Percentiles rank a stretch among this genome's conserved stretches.
These are phyloP conservation scores for Catharanthus roseus DNA, from an alignment of 257 asterid genomes.

Conservation along the genomic window DNA sequence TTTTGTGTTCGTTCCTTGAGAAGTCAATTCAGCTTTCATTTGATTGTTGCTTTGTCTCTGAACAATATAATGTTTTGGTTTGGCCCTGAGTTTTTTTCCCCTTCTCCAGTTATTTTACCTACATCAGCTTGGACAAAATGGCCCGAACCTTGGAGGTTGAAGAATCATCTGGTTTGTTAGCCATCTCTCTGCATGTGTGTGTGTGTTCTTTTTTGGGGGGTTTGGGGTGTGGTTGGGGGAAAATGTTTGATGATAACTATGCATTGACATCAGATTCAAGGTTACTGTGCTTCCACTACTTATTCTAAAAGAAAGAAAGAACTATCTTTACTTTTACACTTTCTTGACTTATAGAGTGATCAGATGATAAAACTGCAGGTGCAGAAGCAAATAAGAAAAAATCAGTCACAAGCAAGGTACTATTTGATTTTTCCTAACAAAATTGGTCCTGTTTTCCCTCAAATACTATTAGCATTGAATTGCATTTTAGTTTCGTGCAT, in stretches of 20 bases:
- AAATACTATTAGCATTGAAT: not conserved
- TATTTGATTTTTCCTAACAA: conserved; percentile 4
- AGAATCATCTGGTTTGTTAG: conserved; percentile 31
- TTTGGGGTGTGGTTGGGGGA: not conserved
- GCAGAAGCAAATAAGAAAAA: conserved; percentile 23
- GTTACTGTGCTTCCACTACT: not conserved
- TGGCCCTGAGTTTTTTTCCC: not conserved
- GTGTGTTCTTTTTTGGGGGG: not conserved
- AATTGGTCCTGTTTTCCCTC: not conserved
- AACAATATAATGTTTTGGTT: not conserved
- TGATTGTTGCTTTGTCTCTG: conserved; percentile 1
- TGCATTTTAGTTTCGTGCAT: not conserved
- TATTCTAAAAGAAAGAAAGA: not conserved
- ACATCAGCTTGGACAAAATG: conserved; percentile 64
- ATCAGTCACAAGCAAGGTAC: conserved; percentile 48
- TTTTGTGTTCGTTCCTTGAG: not conserved
- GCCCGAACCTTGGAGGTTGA: conserved; percentile 49
- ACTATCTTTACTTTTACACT: not conserved
- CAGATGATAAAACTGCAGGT: conserved; percentile 35
- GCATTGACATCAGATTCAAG: not conserved
- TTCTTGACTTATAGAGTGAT: conserved; percentile 13
- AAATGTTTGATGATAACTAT: not conserved
- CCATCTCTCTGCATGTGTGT: not conserved
- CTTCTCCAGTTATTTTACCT: conserved; percentile 65
- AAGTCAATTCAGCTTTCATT: not conserved